These are phyloP conservation scores for Dothiorella sarmentorum DNA, from an alignment of 2,329 filamentous ascomycete genomes.

Conservation along the genomic window DNA sequence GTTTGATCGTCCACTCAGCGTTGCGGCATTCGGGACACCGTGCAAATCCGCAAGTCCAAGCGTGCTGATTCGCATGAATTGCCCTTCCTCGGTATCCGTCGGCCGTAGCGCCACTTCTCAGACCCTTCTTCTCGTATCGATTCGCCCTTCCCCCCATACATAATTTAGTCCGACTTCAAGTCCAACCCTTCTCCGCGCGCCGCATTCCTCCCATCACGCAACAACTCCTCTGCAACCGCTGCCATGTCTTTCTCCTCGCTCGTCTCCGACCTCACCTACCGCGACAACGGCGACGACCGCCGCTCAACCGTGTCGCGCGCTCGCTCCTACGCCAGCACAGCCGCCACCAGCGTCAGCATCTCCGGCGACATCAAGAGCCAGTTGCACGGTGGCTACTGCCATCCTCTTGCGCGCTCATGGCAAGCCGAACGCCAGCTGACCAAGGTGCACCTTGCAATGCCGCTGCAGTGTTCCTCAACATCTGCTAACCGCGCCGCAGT, in stretches of 20 bases:
- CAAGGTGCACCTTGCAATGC: constrained; percentile 35
- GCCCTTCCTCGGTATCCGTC: background rate
- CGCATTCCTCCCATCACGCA: no score
- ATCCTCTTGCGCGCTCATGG: constrained; percentile 50
- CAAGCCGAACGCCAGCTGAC: constrained; percentile 53
- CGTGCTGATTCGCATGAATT: background rate
- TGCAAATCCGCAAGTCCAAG: background rate
- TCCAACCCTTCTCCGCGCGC: background rate
- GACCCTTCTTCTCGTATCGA: constrained; percentile 16
- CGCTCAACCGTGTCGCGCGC: constrained; percentile 47
- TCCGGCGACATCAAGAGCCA: constrained; percentile 51
- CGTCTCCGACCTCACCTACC: constrained; percentile 50
- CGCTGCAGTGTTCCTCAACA: background rate
- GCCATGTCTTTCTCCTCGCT: constrained; percentile 52
- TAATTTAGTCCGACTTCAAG: constrained; percentile 14
- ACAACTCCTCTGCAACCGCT: background rate
- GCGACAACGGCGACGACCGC: constrained; percentile 40
- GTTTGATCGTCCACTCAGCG: constrained; percentile 1
- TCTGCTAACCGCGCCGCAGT: constrained; percentile 50
- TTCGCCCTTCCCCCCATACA: constrained; percentile 3
- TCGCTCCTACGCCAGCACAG: constrained; percentile 50
- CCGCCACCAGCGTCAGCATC: constrained; percentile 52
- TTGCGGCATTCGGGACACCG: background rate
- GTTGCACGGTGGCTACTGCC: constrained; percentile 51
- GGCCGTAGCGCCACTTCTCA: constrained; percentile 5